Evolutionary conservation across 2,329 filamentous ascomycete species (phyloP).

Genomic region (Akanthomyces muscarius): DNA sequence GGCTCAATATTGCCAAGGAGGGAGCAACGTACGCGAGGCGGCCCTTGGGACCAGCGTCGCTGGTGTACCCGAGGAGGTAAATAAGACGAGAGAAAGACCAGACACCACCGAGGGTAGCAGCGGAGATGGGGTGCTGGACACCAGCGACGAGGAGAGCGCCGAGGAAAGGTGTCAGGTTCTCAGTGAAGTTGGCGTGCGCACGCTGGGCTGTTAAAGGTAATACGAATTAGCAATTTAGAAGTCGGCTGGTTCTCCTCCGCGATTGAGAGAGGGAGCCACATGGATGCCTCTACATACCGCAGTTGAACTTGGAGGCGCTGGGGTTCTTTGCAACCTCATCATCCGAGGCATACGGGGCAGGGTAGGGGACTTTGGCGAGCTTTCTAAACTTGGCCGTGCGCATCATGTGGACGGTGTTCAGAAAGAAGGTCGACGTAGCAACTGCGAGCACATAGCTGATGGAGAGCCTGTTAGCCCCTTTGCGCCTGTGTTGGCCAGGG

Average conservation of each 20-base stretch:
- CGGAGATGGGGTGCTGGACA: conserved; percentile 47
- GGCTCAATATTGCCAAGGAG: neutral
- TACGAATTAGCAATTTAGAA: neutral
- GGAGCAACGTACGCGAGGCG: conserved; percentile 34
- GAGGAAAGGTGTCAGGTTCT: conserved; percentile 55
- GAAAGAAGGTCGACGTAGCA: conserved; percentile 53
- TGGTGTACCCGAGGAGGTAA: conserved; percentile 55
- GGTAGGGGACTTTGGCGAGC: conserved; percentile 52
- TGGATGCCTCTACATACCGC: conserved; percentile 39
- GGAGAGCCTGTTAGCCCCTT: neutral
- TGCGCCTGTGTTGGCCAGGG: neutral
- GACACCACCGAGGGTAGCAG: conserved; percentile 45
- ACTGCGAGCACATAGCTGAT: conserved; percentile 58
- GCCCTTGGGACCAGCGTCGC: conserved; percentile 41
- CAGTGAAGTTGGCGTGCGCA: conserved; percentile 36
- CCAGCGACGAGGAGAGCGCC: conserved; percentile 53
- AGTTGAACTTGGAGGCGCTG: conserved; percentile 58
- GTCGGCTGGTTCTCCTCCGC: too few species aligned
- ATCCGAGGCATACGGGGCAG: conserved; percentile 51
- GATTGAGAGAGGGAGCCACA: neutral
- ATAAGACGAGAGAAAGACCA: conserved; percentile 52
- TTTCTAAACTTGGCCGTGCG: conserved; percentile 49
- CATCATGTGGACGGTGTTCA: conserved; percentile 50
- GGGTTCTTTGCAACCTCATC: conserved; percentile 53
- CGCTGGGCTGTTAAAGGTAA: neutral